Evolutionary conservation across 1,284 basidiomycete genomes (phyloP).

Genomic region (Rhodotorula sp.): DNA sequence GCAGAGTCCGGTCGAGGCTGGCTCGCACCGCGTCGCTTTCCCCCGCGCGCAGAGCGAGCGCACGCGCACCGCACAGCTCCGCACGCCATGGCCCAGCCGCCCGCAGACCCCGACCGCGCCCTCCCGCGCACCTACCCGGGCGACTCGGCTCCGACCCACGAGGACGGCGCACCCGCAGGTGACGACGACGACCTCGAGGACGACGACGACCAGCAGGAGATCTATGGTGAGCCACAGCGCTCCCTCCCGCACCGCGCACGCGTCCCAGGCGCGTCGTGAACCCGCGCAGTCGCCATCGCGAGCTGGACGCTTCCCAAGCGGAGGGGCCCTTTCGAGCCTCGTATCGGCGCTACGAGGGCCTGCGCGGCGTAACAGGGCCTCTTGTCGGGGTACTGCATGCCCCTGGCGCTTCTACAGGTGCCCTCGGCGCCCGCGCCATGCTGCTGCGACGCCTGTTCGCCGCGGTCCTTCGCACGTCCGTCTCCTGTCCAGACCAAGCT

Average conservation of each 20-base stretch:
- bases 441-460: neutral
- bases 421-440: no score
- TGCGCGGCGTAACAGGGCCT: no score
- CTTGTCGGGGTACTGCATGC: no score
- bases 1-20: neutral
- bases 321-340: neutral
- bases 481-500: neutral
- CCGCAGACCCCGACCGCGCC: neutral
- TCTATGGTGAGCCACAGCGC: constrained; percentile 35
- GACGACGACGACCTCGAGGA: constrained; percentile 40
- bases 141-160: neutral
- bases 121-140: neutral
- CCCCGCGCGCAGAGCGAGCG: neutral
- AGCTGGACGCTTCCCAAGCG: no score
- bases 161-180: constrained; percentile 26
- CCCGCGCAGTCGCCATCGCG: neutral
- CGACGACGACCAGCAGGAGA: constrained; percentile 40
- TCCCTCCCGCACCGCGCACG: neutral
- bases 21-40: neutral
- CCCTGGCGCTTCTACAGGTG: no score
- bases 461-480: neutral
- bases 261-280: no score
- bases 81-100: neutral
- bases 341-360: no score
- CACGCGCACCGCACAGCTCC: neutral